Evolutionary conservation across 2,329 filamentous ascomycete species (phyloP), one percentile per base, ranked within the genome.

Genomic region (Xylariaceae sp.): DNA sequence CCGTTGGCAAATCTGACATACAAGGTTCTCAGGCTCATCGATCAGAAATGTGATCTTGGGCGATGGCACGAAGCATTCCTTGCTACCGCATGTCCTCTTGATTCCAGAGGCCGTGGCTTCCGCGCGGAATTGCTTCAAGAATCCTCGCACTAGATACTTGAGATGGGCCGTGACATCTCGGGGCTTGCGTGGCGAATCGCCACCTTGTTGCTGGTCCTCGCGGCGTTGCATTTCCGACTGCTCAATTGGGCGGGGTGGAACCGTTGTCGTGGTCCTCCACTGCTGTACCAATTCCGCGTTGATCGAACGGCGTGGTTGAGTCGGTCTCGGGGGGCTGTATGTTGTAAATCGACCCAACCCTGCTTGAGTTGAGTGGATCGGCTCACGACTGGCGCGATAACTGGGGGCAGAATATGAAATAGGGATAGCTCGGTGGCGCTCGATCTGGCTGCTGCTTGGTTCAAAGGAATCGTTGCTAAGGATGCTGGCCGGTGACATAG

Each of bases 41-140:
- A 69, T 53, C 1, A 68, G 49, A 40, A 69, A 68, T 0, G 63
- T 65, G 13, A 65, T 21, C 53, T 62, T 58, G 0, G 67, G 67
- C 4, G 49, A 57, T 0, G 62, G 66, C 21, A 69, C 54, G 44
- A 59, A 69, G 7, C 44, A 51, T 15, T 65, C 59, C 1, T 51
- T 16, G 5, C 54, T 48, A 2, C 49, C 2, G 10, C 45, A 12
- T 2, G 19, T 32, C 30, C 44, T 39, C 5, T 34, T 29, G 1
- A 26, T 22, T 15, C 40, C 41, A 1, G 34, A 26, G 16, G 18
- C 13, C 10, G 29, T 16, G 30, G 22, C 13, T 8, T 37, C 46
- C 32, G 26, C 6, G 3, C 42, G 48, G 18, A 21, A 46, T 22
- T 50, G 32, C 37, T 13, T 53, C n/a, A 57, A 18, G 48, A 59